These are phyloP conservation scores for Colletotrichum trifolii DNA, from an alignment of 2,329 filamentous ascomycete species.

Conservation along the genomic window DNA sequence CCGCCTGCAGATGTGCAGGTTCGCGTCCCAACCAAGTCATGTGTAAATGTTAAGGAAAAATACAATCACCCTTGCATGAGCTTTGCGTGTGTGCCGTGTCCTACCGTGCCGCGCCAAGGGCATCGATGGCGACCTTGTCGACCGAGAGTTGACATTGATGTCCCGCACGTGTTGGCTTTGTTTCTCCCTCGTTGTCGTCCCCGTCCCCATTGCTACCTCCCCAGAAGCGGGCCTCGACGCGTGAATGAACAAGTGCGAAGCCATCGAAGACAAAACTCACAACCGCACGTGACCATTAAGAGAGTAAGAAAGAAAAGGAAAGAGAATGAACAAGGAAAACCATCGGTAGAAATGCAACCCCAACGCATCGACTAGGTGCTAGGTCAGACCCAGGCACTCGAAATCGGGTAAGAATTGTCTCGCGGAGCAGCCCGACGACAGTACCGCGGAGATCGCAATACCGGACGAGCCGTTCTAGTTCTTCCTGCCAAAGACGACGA, in stretches of 20 bases:
- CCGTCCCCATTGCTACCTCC: slow-evolving; percentile 44
- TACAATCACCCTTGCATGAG: slow-evolving; percentile 16
- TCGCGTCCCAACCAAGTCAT: slow-evolving; percentile 28
- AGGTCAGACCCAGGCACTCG: slow-evolving; percentile 23
- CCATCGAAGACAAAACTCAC: slow-evolving; percentile 32
- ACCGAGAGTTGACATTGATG: neutral
- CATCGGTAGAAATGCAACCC: slow-evolving; percentile 45
- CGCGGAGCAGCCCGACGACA: slow-evolving; percentile 40
- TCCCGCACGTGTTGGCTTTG: neutral
- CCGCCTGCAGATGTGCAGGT: slow-evolving; percentile 5
- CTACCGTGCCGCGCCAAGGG: neutral
- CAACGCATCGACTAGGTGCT: slow-evolving; percentile 50
- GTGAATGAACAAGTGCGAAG: slow-evolving; percentile 42
- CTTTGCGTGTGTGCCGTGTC: neutral
- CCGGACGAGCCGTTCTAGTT: slow-evolving; percentile 53
- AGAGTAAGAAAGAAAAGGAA: slow-evolving; percentile 39
- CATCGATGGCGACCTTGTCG: slow-evolving; percentile 8
- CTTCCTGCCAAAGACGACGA: slow-evolving; percentile 27
- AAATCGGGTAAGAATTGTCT: slow-evolving; percentile 26
- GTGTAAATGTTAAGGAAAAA: slow-evolving; percentile 25
- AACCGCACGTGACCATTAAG: slow-evolving; percentile 25
- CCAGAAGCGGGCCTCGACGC: slow-evolving; percentile 48
- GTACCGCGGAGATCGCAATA: slow-evolving; percentile 46
- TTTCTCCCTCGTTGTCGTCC: slow-evolving; percentile 15
- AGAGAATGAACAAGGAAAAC: slow-evolving; percentile 35